Evolutionary conservation across 108 stramenopile genomes (phyloP).

Genomic region (Bacterosira constricta): DNA sequence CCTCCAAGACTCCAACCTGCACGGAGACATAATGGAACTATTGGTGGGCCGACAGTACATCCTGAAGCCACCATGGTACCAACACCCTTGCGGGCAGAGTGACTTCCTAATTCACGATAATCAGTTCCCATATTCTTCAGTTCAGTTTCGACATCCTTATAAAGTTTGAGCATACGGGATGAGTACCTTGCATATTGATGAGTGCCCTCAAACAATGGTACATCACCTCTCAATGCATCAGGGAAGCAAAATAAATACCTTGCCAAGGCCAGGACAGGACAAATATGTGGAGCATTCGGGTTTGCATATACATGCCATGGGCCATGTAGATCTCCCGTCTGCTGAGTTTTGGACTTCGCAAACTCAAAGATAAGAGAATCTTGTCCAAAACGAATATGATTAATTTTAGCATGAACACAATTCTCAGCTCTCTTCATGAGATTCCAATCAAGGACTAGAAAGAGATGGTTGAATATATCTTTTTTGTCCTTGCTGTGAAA

Average conservation of each 20-base stretch:
- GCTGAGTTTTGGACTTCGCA: slow-evolving; percentile 24
- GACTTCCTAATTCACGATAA: not conserved
- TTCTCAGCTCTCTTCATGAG: slow-evolving; percentile 23
- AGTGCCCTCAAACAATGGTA: slow-evolving; percentile 7
- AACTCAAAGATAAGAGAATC: slow-evolving; percentile 21
- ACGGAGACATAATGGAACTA: not conserved
- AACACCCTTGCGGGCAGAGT: not conserved
- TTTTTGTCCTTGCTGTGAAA: not conserved
- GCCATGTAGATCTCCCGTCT: not conserved
- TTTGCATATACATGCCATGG: slow-evolving; percentile 34
- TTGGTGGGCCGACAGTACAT: not conserved
- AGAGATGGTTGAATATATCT: slow-evolving; percentile 17
- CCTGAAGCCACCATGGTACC: not conserved
- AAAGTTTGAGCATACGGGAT: slow-evolving; percentile 12
- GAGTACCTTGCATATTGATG: slow-evolving; percentile 13
- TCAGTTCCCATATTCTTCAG: not conserved
- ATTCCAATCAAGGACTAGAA: slow-evolving; percentile 24
- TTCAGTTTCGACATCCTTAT: not conserved
- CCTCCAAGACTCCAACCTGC: not conserved
- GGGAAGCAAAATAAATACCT: slow-evolving; percentile 12
- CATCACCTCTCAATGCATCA: not conserved
- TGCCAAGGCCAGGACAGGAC: slow-evolving; percentile 23
- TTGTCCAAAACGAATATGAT: slow-evolving; percentile 5
- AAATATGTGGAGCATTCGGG: slow-evolving; percentile 6
- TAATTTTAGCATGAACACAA: slow-evolving; percentile 11